Evolutionary conservation across 192 early-diverging fungal species (phyloP), one percentile per base, ranked within the genome.

Genomic region (Linnemannia exigua): DNA sequence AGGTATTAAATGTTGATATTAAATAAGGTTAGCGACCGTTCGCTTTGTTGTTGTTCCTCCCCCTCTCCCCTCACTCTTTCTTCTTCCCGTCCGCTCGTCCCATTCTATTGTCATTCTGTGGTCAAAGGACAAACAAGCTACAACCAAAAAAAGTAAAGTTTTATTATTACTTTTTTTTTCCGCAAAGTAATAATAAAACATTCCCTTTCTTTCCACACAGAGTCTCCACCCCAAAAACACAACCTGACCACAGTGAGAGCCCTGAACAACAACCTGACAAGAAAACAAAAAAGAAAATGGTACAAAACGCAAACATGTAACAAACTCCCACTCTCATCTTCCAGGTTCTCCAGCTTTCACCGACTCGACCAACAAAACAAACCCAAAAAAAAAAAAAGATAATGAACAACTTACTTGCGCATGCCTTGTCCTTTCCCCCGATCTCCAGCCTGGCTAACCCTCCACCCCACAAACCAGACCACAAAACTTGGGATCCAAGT

Each of bases 401-500:
- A 41, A 41, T 0, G 15, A 31, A 50, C 8, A n/a, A 72, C 79
- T 25, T 77, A 83, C 81, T 58, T 83, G 54, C 81, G 54, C 81
- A 83, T 83, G 11, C 81, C 81, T 1, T 52, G 67, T 19, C 54
- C 76, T 2, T n/a, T 41, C n/a, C 76, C 75, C n/a, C 33, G 67
- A 33, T 74, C 81, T 0, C 81, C 76, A 1, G 75, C 81, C 12
- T 83, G 70, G 47, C 81, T 83, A 31, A 66, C 67, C 12, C 76
- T 58, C n/a, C 77, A 51, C 0, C 81, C 81, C 11, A 83, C 2
- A 5, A 83, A 20, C 81, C 81, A 83, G 2, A 7, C 17, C 16
- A 72, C 14, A 25, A 83, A 67, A 9, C 14, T 38, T 0, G 81
- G 81, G 15, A 83, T 52, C 75, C 75, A 83, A 12, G 35, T 73